These are phyloP conservation scores for Fraxinus pennsylvanica DNA, from an alignment of 257 asterid species.

Conservation along the genomic window DNA sequence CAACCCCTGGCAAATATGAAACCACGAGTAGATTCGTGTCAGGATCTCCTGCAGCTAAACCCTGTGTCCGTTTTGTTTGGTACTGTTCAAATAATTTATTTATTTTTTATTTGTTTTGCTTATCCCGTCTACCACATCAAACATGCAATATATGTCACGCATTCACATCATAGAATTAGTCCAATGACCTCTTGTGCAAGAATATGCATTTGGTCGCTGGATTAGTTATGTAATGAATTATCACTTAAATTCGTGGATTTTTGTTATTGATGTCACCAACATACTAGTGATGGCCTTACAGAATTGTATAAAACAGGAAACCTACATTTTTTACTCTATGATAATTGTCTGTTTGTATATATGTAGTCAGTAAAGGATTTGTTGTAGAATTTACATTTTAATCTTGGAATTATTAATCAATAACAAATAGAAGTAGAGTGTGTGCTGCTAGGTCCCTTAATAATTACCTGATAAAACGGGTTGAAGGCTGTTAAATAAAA, in stretches of 20 bases:
- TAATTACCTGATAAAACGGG: slow-evolving; percentile 74
- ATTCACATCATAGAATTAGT: too few relatives aligned
- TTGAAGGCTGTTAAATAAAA: slow-evolving; percentile 71
- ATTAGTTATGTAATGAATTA: too few relatives aligned
- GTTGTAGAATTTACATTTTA: neutral
- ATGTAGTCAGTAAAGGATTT: neutral
- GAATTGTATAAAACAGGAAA: too few relatives aligned
- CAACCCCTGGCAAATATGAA: slow-evolving; percentile 57
- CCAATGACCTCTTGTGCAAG: neutral
- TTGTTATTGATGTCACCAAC: too few relatives aligned
- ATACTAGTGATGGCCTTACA: too few relatives aligned
- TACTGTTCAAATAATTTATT: too few relatives aligned
- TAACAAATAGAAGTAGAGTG: neutral
- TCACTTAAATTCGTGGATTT: too few relatives aligned
- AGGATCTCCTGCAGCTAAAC: neutral
- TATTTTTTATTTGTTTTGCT: neutral
- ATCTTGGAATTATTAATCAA: neutral
- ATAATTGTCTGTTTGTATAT: too few relatives aligned
- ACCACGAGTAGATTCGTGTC: neutral
- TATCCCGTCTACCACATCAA: too few relatives aligned
- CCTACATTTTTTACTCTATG: too few relatives aligned
- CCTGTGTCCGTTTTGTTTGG: too few relatives aligned
- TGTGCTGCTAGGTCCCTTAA: slow-evolving; percentile 2
- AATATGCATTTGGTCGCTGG: neutral
- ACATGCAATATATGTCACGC: too few relatives aligned